phyloP scores from a whole-genome alignment of 495 filamentous ascomycete species.

The Neurospora sp. region DNA sequence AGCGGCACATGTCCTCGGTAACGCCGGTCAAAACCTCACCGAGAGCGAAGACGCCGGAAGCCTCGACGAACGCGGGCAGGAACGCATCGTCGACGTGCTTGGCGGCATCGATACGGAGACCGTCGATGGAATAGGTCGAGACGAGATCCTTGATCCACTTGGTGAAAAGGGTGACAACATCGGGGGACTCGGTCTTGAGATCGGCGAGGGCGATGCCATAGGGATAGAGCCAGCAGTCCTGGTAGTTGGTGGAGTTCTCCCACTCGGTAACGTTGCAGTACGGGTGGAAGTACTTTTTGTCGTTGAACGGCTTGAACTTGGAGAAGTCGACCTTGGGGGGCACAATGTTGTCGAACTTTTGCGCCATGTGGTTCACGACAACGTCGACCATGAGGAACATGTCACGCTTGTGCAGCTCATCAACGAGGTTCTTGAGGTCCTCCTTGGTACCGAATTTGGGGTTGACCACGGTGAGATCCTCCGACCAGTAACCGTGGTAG shows the following conservation, averaged over 20 bases:
- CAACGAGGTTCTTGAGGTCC: constrained; percentile 52
- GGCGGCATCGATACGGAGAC: constrained; percentile 66
- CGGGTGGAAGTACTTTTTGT: constrained; percentile 54
- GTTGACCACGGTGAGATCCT: constrained; percentile 56
- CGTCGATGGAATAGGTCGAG: constrained; percentile 66
- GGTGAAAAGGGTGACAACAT: constrained; percentile 45
- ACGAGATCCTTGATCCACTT: constrained; percentile 58
- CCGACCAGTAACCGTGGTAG: constrained; percentile 71
- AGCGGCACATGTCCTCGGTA: constrained; percentile 20
- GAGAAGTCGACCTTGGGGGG: constrained; percentile 48
- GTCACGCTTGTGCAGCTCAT: constrained; percentile 49
- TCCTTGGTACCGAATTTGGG: constrained; percentile 52
- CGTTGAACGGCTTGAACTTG: constrained; percentile 59
- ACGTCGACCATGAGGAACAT: constrained; percentile 76
- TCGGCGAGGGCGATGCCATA: constrained; percentile 52
- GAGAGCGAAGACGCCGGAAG: constrained; percentile 62
- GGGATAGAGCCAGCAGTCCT: constrained; percentile 55
- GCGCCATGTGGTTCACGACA: constrained; percentile 69
- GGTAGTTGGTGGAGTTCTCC: constrained; percentile 35
- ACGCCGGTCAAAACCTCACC: constrained; percentile 47
- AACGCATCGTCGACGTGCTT: constrained; percentile 64
- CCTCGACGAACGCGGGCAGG: constrained; percentile 50
- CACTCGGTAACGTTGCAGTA: constrained; percentile 58
- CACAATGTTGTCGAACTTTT: constrained; percentile 35
- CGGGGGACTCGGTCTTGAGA: constrained; percentile 50